Conservation (phyloP, 2,329 filamentous ascomycete species). For the Chrysoporthe puriensis region DNA sequence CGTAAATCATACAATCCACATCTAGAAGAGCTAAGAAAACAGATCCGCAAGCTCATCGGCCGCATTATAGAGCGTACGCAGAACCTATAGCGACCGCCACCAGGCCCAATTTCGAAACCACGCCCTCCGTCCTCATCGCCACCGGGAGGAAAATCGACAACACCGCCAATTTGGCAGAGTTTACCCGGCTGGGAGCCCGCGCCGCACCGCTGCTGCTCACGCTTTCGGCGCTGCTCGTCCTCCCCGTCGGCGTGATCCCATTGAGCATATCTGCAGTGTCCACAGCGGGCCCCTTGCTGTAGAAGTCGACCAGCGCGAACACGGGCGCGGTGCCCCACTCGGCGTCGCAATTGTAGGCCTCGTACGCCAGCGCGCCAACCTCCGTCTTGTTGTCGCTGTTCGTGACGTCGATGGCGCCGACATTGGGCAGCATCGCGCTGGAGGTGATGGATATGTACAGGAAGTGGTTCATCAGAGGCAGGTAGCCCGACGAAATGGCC, state of each 20-base stretch:
- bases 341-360: conserved; percentile 56
- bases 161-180: conserved; percentile 39
- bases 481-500: conserved; percentile 61
- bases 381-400: conserved; percentile 63
- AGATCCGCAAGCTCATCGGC: background rate
- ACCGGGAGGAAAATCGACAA: conserved; percentile 40
- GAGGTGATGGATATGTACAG: conserved; percentile 61
- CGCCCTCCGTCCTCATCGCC: background rate
- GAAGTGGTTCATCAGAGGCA: conserved; percentile 84
- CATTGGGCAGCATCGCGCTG: conserved; percentile 64
- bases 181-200: conserved; percentile 16
- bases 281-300: conserved; percentile 72
- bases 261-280: conserved; percentile 72
- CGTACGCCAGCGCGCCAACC: conserved; percentile 57
- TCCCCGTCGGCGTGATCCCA: conserved; percentile 43
- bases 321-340: conserved; percentile 68
- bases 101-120: background rate
- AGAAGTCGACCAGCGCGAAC: conserved; percentile 81
- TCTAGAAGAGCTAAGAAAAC: background rate
- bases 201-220: conserved; percentile 28
- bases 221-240: conserved; percentile 29
- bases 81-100: background rate
- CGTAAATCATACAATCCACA: background rate
- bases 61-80: background rate
- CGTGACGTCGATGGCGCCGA: conserved; percentile 62